Conservation (phyloP, 495 filamentous ascomycete genomes). For the Aspergillus indologenus region DNA sequence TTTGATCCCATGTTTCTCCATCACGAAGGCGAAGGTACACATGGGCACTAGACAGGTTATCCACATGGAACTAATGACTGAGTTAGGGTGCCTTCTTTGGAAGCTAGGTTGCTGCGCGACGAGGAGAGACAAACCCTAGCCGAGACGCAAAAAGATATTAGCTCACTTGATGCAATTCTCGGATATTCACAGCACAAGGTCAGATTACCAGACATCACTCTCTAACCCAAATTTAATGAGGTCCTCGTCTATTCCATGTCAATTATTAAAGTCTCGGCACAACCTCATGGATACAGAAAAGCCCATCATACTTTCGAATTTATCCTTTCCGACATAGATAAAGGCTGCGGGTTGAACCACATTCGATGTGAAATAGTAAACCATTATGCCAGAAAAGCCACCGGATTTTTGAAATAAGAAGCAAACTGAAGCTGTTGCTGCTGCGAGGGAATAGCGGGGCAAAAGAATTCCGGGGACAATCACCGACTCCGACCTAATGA, state of each 20-base stretch:
- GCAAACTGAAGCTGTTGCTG: neutral
- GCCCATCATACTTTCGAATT: slow-evolving; percentile 80
- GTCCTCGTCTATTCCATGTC: slow-evolving; percentile 72
- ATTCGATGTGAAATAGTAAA: slow-evolving; percentile 92
- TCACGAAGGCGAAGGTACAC: slow-evolving; percentile 86
- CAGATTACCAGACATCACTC: slow-evolving; percentile 83
- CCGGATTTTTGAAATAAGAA: neutral
- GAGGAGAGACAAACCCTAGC: slow-evolving; percentile 36
- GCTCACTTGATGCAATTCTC: neutral
- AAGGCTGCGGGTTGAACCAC: slow-evolving; percentile 71
- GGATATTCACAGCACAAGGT: neutral
- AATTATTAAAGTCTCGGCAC: slow-evolving; percentile 28
- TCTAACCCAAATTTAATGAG: slow-evolving; percentile 91
- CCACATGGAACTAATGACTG: slow-evolving; percentile 77
- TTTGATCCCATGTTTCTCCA: slow-evolving; percentile 80
- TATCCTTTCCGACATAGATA: slow-evolving; percentile 97
- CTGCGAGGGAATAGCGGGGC: neutral
- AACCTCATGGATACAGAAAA: slow-evolving; percentile 11
- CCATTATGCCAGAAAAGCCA: slow-evolving; percentile 55
- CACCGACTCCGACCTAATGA: too few relatives aligned
- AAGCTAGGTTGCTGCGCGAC: slow-evolving; percentile 14
- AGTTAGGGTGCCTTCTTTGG: slow-evolving; percentile 20
- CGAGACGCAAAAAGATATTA: slow-evolving; percentile 9
- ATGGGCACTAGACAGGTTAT: slow-evolving; percentile 95
- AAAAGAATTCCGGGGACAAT: neutral